phyloP scores from a whole-genome alignment of 441 rosid genomes.

The Populus tomentosa region DNA sequence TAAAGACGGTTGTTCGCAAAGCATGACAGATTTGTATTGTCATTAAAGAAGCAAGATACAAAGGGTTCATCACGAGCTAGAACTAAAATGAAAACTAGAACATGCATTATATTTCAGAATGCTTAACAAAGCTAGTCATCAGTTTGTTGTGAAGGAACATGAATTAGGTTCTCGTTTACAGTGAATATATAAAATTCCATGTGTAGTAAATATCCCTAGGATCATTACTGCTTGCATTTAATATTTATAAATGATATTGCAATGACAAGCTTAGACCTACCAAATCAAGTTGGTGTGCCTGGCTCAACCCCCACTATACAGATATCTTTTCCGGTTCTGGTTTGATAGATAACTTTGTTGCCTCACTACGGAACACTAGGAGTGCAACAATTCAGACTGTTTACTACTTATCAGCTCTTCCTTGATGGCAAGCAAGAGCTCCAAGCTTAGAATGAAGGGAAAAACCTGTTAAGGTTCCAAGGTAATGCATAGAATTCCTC shows the following conservation, averaged over 20 bases:
- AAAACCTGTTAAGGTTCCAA: conserved; percentile 64
- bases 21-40: neutral
- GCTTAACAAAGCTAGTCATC: neutral
- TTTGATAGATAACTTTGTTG: neutral
- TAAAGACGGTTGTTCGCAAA: neutral
- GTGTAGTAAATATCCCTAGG: neutral
- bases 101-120: neutral
- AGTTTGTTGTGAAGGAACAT: neutral
- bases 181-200: neutral
- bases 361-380: neutral
- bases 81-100: neutral
- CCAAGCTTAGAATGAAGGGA: conserved; percentile 58
- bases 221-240: neutral
- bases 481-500: conserved; percentile 76
- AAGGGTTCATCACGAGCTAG: no score
- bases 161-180: neutral
- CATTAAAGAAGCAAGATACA: neutral
- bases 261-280: neutral
- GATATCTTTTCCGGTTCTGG: neutral
- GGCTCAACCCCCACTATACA: neutral
- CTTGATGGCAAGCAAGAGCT: neutral
- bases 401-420: neutral
- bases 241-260: neutral
- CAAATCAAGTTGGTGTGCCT: neutral
- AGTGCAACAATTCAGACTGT: neutral